These are phyloP conservation scores for Neurospora sp. DNA, from an alignment of 495 filamentous ascomycete genomes.

Conservation along the genomic window DNA sequence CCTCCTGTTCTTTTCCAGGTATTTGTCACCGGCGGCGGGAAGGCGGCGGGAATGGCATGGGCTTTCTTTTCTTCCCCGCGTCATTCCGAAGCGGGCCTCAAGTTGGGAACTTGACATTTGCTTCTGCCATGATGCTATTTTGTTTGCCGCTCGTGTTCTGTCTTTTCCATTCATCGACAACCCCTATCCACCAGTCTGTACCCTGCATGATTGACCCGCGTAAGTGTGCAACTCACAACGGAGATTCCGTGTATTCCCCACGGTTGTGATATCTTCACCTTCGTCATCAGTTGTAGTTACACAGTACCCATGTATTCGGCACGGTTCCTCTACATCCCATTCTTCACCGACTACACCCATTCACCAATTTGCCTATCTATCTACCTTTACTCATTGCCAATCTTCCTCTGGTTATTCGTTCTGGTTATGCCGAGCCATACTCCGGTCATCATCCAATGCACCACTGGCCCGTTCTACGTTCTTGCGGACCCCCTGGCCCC, in stretches of 20 bases:
- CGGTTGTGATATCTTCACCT: neutral
- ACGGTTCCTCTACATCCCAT: neutral
- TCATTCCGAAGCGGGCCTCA: neutral
- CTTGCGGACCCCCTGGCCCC: neutral
- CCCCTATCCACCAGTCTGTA: neutral
- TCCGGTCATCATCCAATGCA: neutral
- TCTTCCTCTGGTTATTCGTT: neutral
- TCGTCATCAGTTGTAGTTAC: neutral
- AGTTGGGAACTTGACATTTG: neutral
- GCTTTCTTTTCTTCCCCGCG: neutral
- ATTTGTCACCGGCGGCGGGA: neutral
- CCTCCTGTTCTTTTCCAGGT: neutral
- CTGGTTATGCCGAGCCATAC: neutral
- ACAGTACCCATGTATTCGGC: neutral
- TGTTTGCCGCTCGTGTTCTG: neutral
- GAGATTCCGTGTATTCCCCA: neutral
- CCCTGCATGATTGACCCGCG: neutral
- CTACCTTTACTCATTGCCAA: neutral
- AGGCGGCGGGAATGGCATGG: neutral
- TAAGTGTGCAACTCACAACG: neutral
- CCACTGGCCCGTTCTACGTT: neutral
- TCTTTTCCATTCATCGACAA: neutral
- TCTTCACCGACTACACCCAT: neutral
- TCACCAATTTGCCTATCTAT: neutral
- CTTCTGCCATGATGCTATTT: neutral